Evolutionary conservation across 345 rosid genomes (phyloP), one percentile per base, ranked within the genome.

Genomic region (Jatropha curcas): DNA sequence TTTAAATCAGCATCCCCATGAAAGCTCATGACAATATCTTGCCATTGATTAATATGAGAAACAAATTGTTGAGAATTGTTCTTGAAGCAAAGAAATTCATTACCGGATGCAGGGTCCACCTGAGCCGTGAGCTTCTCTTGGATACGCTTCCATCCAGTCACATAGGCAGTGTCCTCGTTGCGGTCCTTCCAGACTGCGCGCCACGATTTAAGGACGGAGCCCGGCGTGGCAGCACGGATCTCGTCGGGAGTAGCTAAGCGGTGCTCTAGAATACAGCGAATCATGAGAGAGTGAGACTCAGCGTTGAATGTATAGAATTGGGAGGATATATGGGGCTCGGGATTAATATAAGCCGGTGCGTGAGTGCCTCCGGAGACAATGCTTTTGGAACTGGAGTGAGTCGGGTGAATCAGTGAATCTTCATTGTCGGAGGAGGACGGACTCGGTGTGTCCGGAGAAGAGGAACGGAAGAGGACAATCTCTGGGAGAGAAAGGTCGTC

Each of bases 271-370:
- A 95, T 88, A 74, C 99, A 95, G 37, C 86, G 93, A 79, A 90
- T 91, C 99, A 95, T 95, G 72, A 92, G 93, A 65, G 92, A 79
- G 83, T 95, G 99, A 13, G 99, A 95, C 10, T 90, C 91, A 30
- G 94, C 86, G 82, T 92, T 95, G 87, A 95, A 95, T 46, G 97
- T 95, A 86, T 95, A 95, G 87, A 95, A 95, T 79, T 95, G 99
- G 17, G 97, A 74, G 24, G 99, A 95, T 50, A 95, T 86, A 69
- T 91, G 91, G 5, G 96, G 90, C 33, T 95, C 98, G 0, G 94
- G 98, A 81, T 79, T 85, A 77, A 95, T 83, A 78, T 57, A 82
- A 62, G 83, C 72, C 22, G 72, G 76, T 67, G 75, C 65, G 55
- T 58, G 86, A 48, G 51, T 50, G 12, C 39, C 30, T 1, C 20